These are phyloP conservation scores for Colletotrichum chrysophilum DNA, from an alignment of 2,329 filamentous ascomycete species.

Conservation along the genomic window DNA sequence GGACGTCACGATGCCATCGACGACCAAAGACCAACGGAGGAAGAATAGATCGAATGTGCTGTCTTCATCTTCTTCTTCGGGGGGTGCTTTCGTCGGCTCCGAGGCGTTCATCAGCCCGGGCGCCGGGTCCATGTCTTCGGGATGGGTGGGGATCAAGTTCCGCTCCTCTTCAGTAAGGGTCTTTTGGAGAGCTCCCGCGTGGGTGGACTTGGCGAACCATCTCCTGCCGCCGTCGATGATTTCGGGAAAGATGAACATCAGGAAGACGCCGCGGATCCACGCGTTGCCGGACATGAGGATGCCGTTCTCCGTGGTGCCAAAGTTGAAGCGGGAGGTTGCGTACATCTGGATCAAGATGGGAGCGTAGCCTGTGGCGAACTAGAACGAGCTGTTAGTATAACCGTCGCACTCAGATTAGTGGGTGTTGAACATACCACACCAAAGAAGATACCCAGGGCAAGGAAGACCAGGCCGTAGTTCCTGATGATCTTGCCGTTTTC, in stretches of 20 bases:
- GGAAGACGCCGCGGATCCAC: conserved; percentile 58
- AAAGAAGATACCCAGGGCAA: conserved; percentile 70
- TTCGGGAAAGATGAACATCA: conserved; percentile 58
- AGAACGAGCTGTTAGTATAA: accelerated
- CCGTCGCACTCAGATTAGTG: background rate
- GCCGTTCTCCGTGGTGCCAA: conserved; percentile 60
- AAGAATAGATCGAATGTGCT: conserved; percentile 72
- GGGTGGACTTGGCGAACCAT: conserved; percentile 31
- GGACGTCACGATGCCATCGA: conserved; percentile 69
- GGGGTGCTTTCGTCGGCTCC: conserved; percentile 44
- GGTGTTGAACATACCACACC: conserved; percentile 53
- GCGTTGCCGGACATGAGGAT: conserved; percentile 62
- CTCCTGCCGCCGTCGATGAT: conserved; percentile 54
- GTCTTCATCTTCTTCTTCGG: conserved; percentile 45
- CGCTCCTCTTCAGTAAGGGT: conserved; percentile 4
- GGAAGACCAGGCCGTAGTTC: conserved; percentile 67
- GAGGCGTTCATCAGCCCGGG: conserved; percentile 45
- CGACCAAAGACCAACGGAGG: conserved; percentile 67
- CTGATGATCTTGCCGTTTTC: conserved; percentile 53
- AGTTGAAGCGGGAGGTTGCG: conserved; percentile 59
- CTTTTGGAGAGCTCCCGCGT: conserved; percentile 3
- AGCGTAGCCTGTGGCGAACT: conserved; percentile 67
- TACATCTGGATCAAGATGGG: conserved; percentile 66
- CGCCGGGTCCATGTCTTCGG: conserved; percentile 46
- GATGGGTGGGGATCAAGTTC: conserved; percentile 37